Evolutionary conservation across 176 grass and related monocot genomes (phyloP).

Genomic region (Puccinellia tenuiflora): DNA sequence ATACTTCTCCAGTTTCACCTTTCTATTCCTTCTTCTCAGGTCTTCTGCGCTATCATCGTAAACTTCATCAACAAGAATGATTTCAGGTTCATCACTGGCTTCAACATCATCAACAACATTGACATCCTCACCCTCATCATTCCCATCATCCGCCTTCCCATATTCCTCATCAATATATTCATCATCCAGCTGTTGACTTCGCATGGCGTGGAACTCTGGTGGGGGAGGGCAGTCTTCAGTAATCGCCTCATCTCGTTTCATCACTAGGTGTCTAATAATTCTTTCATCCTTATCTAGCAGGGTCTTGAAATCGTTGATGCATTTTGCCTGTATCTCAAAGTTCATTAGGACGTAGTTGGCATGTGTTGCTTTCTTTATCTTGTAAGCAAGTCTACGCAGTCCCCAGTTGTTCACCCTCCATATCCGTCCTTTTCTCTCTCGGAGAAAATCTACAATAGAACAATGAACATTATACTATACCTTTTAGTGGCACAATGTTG

Average conservation of each 20-base stretch:
- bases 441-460: conserved; percentile 61
- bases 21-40: conserved; percentile 26
- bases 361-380: conserved; percentile 79
- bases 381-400: conserved; percentile 70
- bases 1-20: conserved; percentile 44
- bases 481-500: not conserved
- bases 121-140: conserved; percentile 15
- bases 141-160: conserved; percentile 2
- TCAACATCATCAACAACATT: conserved; percentile 34
- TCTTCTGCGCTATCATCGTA: conserved; percentile 26
- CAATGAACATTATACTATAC: not conserved
- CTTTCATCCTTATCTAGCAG: conserved; percentile 86
- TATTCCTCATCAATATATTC: conserved; percentile 42
- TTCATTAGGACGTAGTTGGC: conserved; percentile 95
- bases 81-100: conserved; percentile 38
- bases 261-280: conserved; percentile 82
- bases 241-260: conserved; percentile 74
- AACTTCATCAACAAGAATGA: conserved; percentile 64
- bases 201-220: conserved; percentile 50
- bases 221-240: conserved; percentile 72
- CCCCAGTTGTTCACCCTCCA: conserved; percentile 96
- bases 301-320: conserved; percentile 83
- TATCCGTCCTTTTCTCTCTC: conserved; percentile 95
- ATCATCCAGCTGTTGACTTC: conserved; percentile 47
- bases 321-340: conserved; percentile 85